Evolutionary conservation across 2,329 filamentous ascomycete genomes (phyloP).

Genomic region (Chaetomium sp.): DNA sequence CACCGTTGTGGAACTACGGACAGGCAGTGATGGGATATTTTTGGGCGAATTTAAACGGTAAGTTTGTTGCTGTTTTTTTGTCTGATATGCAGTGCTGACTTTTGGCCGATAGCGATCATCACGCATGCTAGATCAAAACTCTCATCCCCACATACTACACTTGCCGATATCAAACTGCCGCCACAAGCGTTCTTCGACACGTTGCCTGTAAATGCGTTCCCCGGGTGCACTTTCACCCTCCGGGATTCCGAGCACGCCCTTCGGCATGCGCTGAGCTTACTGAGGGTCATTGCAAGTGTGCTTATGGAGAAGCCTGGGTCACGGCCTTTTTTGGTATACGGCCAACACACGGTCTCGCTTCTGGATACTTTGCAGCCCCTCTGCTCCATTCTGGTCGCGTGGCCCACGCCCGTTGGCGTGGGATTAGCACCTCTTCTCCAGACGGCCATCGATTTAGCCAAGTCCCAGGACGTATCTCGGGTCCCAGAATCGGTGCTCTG

Average conservation of each 20-base stretch:
- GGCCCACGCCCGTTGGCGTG: conserved; percentile 26
- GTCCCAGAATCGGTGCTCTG: conserved; percentile 12
- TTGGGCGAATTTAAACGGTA: conserved; percentile 42
- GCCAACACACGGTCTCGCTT: conserved; percentile 42
- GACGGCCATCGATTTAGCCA: conserved; percentile 30
- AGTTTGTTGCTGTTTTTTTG: conserved; percentile 17
- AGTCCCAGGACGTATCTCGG: conserved; percentile 7
- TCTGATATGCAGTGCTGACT: conserved; percentile 1
- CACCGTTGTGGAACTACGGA: conserved; percentile 43
- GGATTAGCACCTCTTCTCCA: conserved; percentile 34
- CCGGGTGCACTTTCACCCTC: conserved; percentile 37
- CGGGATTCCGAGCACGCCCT: conserved; percentile 37
- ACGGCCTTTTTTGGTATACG: conserved; percentile 30
- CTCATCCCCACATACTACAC: neutral
- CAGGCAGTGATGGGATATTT: conserved; percentile 43
- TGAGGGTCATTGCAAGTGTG: conserved; percentile 38
- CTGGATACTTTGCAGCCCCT: conserved; percentile 43
- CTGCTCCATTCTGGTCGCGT: conserved; percentile 35
- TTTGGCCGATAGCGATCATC: conserved; percentile 25
- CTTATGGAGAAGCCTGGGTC: conserved; percentile 31
- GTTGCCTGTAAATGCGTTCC: conserved; percentile 22
- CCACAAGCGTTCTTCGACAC: conserved; percentile 31
- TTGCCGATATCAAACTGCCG: conserved; percentile 33
- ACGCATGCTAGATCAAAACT: conserved; percentile 11
- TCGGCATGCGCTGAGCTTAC: conserved; percentile 40